A percentile compares a stretch with the other conserved stretches of the same genome.
phyloP scores from a whole-genome alignment of 345 rosid genomes.

The Theobroma cacao region DNA sequence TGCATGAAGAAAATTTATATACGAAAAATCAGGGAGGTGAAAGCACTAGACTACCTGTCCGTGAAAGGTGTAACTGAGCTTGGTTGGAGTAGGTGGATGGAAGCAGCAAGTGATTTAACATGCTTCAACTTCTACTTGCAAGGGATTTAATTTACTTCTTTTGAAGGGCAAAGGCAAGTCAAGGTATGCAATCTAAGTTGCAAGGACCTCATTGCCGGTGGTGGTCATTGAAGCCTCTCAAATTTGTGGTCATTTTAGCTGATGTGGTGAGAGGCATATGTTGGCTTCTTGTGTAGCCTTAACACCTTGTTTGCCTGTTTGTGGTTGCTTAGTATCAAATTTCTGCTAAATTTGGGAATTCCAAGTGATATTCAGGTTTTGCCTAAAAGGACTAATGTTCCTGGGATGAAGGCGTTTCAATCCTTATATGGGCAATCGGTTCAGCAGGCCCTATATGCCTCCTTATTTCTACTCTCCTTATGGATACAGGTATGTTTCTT shows the following conservation, averaged over 20 bases:
- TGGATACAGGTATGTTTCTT: slow-evolving; percentile 74
- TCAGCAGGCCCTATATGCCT: slow-evolving; percentile 68
- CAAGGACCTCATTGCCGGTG: slow-evolving; percentile 39
- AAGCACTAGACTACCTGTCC: not conserved
- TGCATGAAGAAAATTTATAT: not conserved
- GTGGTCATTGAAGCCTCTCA: slow-evolving; percentile 36
- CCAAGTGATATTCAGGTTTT: slow-evolving; percentile 46
- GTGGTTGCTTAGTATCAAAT: not conserved
- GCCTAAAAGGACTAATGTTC: slow-evolving; percentile 90
- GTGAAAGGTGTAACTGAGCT: slow-evolving; percentile 3
- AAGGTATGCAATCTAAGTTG: slow-evolving; percentile 31
- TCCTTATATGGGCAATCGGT: slow-evolving; percentile 67
- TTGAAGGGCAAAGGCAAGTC: slow-evolving; percentile 32
- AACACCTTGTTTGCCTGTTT: slow-evolving; percentile 12
- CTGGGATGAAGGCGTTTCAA: slow-evolving; percentile 87
- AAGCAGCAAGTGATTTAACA: slow-evolving; percentile 18
- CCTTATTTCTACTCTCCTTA: slow-evolving; percentile 85
- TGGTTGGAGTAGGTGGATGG: slow-evolving; percentile 15
- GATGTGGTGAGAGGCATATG: slow-evolving; percentile 52
- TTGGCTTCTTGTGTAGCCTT: slow-evolving; percentile 35
- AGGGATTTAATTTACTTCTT: slow-evolving; percentile 21
- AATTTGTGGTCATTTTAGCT: slow-evolving; percentile 30
- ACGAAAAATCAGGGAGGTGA: not conserved
- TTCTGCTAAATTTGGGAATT: not conserved
- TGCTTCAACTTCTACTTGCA: slow-evolving; percentile 27